Base-by-base conservation (phyloP, 176 grass and related monocot genomes). In the Carex parvula region DNA sequence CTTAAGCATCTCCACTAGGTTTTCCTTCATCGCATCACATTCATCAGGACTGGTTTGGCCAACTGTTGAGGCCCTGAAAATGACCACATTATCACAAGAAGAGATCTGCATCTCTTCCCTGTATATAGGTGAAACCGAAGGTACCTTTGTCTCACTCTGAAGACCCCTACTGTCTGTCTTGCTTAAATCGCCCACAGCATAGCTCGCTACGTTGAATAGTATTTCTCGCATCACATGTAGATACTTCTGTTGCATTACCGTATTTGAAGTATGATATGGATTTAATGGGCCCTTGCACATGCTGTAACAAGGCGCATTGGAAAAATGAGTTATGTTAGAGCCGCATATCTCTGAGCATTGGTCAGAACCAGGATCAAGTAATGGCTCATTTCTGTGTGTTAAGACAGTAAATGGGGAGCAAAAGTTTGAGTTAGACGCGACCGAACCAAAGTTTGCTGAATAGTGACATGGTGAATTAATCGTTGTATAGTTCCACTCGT, bases 1-100 rank as follows among this genome's bases (percentile, higher is more conserved):
- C 15, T 93, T 89, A 4, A 99, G 30, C 78, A 99, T 89, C 52
- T 84, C 78, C 10, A 91, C 67, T 42, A 97, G 84, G 2, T 94
- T 82, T n/a, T 35, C 87, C 80, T 84, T 92, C 69, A 77, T 80
- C 37, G 64, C 81, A 8, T 88, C 80, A 30, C 78, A 29, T 65
- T 83, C 81, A 66, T 89, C 84, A 21, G 13, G 35, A 67, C 81
- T 87, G 46, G 39, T 64, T 67, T 24, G 56, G 50, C 71, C 48
- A 22, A 79, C 60, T 9, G 20, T 12, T 3, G 58, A 13, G 6
- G 80, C 60, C 9, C 46, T 83, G 37, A 68, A 54, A 17, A 30
- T n/a, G 13, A 71, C 66, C 73, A 79, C 33, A 12, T 83, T 80
- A 63, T 87, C 89, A 15, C 84, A 81, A 41, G 81, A 85, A 16